These are phyloP conservation scores for Massospora cicadina DNA, from an alignment of 371 early-diverging fungal genomes.

Conservation along the genomic window DNA sequence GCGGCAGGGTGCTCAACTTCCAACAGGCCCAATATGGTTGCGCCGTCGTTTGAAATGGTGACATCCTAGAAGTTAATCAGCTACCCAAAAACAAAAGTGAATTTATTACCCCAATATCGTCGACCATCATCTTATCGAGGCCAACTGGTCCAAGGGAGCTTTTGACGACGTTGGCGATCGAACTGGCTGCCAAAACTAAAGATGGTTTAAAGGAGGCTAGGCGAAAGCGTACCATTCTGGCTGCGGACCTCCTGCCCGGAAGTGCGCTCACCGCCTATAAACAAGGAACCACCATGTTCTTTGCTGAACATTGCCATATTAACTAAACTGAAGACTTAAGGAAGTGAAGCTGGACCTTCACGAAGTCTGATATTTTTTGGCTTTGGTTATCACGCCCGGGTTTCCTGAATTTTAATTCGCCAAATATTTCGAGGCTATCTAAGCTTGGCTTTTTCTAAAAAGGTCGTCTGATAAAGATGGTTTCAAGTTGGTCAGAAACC, in stretches of 20 bases:
- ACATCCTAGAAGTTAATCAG: constrained; percentile 56
- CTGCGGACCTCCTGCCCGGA: constrained; percentile 86
- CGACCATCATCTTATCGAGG: constrained; percentile 99
- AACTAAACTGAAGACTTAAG: neutral
- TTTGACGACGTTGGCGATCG: constrained; percentile 97
- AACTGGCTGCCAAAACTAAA: constrained; percentile 43
- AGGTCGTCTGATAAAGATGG: too few relatives aligned
- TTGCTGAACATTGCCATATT: constrained; percentile 18
- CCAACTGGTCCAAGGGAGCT: constrained; percentile 99
- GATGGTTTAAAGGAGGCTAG: neutral
- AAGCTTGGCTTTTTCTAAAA: too few relatives aligned
- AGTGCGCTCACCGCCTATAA: constrained; percentile 79
- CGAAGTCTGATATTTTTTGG: too few relatives aligned
- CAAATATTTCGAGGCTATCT: too few relatives aligned
- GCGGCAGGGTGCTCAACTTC: constrained; percentile 98
- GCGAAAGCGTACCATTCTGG: constrained; percentile 71
- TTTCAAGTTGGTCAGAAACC: too few relatives aligned
- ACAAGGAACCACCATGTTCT: constrained; percentile 28
- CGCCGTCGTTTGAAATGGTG: constrained; percentile 99
- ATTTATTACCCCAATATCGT: constrained; percentile 84
- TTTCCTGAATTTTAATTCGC: too few relatives aligned
- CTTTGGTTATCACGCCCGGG: too few relatives aligned
- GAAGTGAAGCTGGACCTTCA: too few relatives aligned
- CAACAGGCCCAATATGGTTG: constrained; percentile 94
- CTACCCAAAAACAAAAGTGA: neutral